Conservation (phyloP, 176 grass and related monocot genomes). For the Carex littledalei region DNA sequence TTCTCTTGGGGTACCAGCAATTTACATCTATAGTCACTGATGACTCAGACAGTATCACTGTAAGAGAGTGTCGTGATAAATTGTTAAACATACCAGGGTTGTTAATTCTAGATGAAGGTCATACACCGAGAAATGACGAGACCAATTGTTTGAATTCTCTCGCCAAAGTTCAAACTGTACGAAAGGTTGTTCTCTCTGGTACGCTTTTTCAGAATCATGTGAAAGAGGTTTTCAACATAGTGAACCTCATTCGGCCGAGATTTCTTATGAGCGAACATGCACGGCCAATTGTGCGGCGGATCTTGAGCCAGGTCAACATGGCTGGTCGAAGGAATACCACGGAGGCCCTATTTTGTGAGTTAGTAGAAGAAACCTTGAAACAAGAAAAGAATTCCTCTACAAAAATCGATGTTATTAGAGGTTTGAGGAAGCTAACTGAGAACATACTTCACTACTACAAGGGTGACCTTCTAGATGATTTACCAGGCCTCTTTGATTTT, state of each 20-base stretch:
- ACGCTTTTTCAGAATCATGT: slow-evolving; percentile 88
- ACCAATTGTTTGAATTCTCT: slow-evolving; percentile 63
- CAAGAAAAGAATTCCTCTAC: slow-evolving; percentile 40
- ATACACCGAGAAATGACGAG: slow-evolving; percentile 71
- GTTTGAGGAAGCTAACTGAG: slow-evolving; percentile 56
- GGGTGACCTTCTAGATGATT: slow-evolving; percentile 63
- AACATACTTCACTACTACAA: slow-evolving; percentile 81
- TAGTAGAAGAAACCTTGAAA: slow-evolving; percentile 66
- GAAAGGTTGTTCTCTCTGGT: slow-evolving; percentile 87
- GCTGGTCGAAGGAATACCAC: slow-evolving; percentile 28
- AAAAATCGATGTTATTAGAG: slow-evolving; percentile 56
- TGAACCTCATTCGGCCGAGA: slow-evolving; percentile 69
- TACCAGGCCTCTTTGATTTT: slow-evolving; percentile 72
- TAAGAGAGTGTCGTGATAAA: slow-evolving; percentile 41
- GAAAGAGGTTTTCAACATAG: slow-evolving; percentile 79
- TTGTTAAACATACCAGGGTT: slow-evolving; percentile 59
- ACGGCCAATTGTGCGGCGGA: slow-evolving; percentile 47
- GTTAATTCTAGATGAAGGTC: slow-evolving; percentile 88
- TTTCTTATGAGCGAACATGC: slow-evolving; percentile 57
- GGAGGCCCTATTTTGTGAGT: slow-evolving; percentile 51
- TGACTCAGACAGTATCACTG: slow-evolving; percentile 18
- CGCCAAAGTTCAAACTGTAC: slow-evolving; percentile 51
- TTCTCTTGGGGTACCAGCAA: slow-evolving; percentile 72
- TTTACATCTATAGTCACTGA: slow-evolving; percentile 54
- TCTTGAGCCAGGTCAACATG: slow-evolving; percentile 62